Evolutionary conservation across 306 rosid species (phyloP), one percentile per base, ranked within the genome.

Genomic region (Aeschynomene evenia): DNA sequence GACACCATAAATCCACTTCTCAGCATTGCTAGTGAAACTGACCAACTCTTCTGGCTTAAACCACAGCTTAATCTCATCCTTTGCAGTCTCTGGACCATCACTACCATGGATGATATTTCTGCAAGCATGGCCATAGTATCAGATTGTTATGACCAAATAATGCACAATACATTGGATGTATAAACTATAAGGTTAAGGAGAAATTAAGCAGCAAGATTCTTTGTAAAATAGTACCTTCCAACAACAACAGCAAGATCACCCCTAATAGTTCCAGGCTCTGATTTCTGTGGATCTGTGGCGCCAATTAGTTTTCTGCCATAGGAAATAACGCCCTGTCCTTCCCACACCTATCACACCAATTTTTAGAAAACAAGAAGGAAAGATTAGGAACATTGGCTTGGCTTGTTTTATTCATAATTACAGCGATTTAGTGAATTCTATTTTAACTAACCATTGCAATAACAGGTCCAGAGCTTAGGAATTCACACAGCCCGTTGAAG

Each of bases 81-180:
- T 85, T 4, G 99, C 96, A 48, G 97, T 94, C 80, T 91, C 91
- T 2, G 91, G 99, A 42, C 91, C 97, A 83, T 91, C 99, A 16
- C 99, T 94, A 9, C 99, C 99, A 73, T 91, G 99, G 74, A 94
- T 94, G 86, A 94, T 89, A 58, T 94, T 94, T 76, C 99, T 94
- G 78, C 68, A 68, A 22, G 65, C 50, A 65, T 13, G 31, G 7
- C 12, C 37, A n/a, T n/a, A 28, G 6, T 28, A 33, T 37, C 55
- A 54, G 62, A 66, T 28, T 39, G 39, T 45, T 19, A 70, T 14
- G 22, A 73, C 26, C 56, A 81, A 54, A 77, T 20, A 71, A 72
- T 53, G 57, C 7, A 31, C 6, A 60, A 13, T 20, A 28, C 37
- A 33, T 40, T 40, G 6, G 1, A 40, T 40, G 16, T 4, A 31